These are phyloP conservation scores for Beauveria sp. DNA, from an alignment of 2,329 filamentous ascomycete genomes.

Conservation along the genomic window DNA sequence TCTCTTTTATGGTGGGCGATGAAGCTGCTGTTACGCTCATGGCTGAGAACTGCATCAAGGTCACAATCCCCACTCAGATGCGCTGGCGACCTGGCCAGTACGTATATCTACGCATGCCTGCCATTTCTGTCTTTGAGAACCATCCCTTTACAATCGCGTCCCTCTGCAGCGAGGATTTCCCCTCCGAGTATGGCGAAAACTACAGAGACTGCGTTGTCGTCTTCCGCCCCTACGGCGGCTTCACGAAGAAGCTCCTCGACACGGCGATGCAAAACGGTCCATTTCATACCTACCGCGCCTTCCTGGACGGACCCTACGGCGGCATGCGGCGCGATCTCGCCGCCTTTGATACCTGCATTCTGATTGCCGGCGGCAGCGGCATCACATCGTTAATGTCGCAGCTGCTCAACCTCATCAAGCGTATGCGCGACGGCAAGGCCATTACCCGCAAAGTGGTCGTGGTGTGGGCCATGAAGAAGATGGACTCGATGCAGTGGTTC, in stretches of 20 bases:
- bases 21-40: constrained; percentile 85
- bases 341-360: constrained; percentile 86
- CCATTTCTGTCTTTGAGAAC: constrained; percentile 83
- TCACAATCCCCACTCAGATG: constrained; percentile 89
- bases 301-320: constrained; percentile 89
- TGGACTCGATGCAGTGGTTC: constrained; percentile 97
- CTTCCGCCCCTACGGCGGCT: constrained; percentile 85
- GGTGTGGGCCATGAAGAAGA: constrained; percentile 85
- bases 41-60: constrained; percentile 89
- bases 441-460: constrained; percentile 86
- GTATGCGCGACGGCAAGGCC: constrained; percentile 90
- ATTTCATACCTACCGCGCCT: constrained; percentile 86
- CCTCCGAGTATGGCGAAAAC: constrained; percentile 80
- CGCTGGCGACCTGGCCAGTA: constrained; percentile 92
- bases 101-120: constrained; percentile 89
- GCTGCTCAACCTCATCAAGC: constrained; percentile 86
- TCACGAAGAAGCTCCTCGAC: constrained; percentile 77
- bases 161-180: constrained; percentile 86
- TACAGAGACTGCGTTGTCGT: constrained; percentile 87
- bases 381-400: constrained; percentile 92
- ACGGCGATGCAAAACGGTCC: constrained; percentile 79
- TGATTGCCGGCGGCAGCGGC: constrained; percentile 89
- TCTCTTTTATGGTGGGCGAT: constrained; percentile 81
- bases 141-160: constrained; percentile 95
- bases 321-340: constrained; percentile 86